Evolutionary conservation across 306 rosid species (phyloP), one percentile per base, ranked within the genome.

Genomic region (Glycine tomentella): DNA sequence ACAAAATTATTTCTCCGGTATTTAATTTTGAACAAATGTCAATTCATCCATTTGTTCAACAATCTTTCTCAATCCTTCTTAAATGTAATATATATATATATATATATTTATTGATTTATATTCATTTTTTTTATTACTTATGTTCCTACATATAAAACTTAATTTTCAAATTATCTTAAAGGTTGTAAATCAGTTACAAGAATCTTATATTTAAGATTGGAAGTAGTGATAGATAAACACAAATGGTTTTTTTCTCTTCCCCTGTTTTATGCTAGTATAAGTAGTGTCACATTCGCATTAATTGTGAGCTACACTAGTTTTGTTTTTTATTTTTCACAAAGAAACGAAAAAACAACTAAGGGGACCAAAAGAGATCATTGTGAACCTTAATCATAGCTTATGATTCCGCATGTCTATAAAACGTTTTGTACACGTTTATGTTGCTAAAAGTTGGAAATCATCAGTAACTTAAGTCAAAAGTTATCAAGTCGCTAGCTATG

Each of bases 401-500:
- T 20, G 51, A 76, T 48, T 42, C 52, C 70, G 52, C 44, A 3
- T 63, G 69, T 63, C 63, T 34, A 13, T 12, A 33, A 13, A 57
- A 85, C 48, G n/a, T 85, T 15, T 42, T 67, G 20, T 0, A 13
- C 9, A 34, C 13, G 13, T 55, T 67, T 84, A 81, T 82, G 80
- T 92, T 82, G 78, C 49, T 38, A 75, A 68, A 62, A 65, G 80
- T 50, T 64, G 17, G 66, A 63, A 63, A 63, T 76, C 40, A 63
- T 68, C 25, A 72, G 70, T 48, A 58, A 71, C 67, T 76, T 25
- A 76, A 73, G 90, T 87, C 86, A 87, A 84, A 87, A 87, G 80
- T 62, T 85, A 87, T 53, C n/a, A 44, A 62, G 75, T 63, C 61
- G 75, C 84, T 17, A 64, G 75, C 84, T n/a, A 64, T 66, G 77